Conservation (phyloP, 352 stramenopile species). For the Globisporangium orthogonon region DNA sequence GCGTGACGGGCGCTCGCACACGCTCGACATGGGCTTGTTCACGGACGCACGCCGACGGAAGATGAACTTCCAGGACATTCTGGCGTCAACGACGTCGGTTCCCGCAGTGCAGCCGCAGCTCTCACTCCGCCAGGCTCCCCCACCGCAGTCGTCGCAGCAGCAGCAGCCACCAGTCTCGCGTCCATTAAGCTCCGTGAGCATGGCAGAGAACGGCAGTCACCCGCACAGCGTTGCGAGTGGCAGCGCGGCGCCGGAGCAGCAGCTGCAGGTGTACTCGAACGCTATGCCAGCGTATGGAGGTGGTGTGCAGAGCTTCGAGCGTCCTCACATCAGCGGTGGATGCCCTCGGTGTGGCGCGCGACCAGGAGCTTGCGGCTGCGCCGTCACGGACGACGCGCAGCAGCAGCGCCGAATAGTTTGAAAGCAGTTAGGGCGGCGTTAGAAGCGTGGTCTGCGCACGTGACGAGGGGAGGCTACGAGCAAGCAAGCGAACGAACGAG, state of each 20-base stretch:
- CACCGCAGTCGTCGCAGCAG: conserved; percentile 5
- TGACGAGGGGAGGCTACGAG: too few species aligned
- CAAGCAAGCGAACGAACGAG: too few species aligned
- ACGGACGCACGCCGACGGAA: conserved; percentile 66
- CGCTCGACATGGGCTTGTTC: conserved; percentile 82
- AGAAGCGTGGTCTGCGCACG: too few species aligned
- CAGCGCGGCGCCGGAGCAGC: neutral
- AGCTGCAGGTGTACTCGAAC: conserved; percentile 52
- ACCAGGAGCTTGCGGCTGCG: conserved; percentile 11
- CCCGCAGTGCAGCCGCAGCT: neutral
- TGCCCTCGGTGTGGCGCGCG: conserved; percentile 17
- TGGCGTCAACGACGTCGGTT: conserved; percentile 39
- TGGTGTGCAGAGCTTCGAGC: conserved; percentile 22
- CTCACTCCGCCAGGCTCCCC: neutral
- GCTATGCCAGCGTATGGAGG: conserved; percentile 16
- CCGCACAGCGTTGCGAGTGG: conserved; percentile 16
- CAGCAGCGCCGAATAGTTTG: conserved; percentile 41
- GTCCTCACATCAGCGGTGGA: conserved; percentile 8
- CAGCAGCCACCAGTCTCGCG: conserved; percentile 9
- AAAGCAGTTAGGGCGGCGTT: conserved; percentile 4
- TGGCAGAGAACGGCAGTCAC: conserved; percentile 4
- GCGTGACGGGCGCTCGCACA: conserved; percentile 76
- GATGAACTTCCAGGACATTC: conserved; percentile 88
- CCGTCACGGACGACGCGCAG: conserved; percentile 17
- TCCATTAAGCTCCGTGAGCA: conserved; percentile 6